Evolutionary conservation across 75 land plant genomes (phyloP).

Genomic region (Selaginella tamariscina): DNA sequence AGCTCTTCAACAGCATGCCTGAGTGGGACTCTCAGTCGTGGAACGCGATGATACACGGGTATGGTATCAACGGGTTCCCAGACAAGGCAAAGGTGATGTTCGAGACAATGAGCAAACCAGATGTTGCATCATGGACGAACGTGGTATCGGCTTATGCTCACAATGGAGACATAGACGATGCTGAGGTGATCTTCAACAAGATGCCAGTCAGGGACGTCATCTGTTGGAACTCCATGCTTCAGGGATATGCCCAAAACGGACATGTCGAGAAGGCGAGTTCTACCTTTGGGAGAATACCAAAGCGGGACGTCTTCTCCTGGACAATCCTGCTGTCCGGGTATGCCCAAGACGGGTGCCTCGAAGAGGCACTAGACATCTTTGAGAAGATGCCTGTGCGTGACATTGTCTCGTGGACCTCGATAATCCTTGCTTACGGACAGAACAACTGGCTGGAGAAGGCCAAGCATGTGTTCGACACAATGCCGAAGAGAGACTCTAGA

Average conservation of each 20-base stretch:
- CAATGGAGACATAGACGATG: background rate
- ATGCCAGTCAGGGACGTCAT: background rate
- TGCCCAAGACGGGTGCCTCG: background rate
- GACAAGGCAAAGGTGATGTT: background rate
- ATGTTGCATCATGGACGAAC: slow-evolving; percentile 2
- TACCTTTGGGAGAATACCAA: background rate
- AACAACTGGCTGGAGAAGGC: background rate
- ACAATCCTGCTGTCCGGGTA: background rate
- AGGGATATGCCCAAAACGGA: slow-evolving; percentile 4
- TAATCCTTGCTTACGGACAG: background rate
- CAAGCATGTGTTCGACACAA: background rate
- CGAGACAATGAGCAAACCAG: background rate
- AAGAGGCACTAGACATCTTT: background rate
- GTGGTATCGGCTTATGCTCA: background rate
- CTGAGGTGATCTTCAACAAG: background rate
- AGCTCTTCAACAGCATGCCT: slow-evolving; percentile 1
- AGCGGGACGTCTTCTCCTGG: slow-evolving; percentile 1
- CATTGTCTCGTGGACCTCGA: background rate
- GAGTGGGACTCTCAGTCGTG: slow-evolving; percentile 2
- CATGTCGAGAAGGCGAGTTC: background rate
- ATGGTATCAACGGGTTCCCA: background rate
- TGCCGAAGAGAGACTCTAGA: background rate
- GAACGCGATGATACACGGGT: slow-evolving; percentile 1
- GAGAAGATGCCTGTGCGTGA: background rate
- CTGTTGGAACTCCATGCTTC: background rate